Conservation (phyloP, 345 rosid genomes). For the Pistacia integerrima region DNA sequence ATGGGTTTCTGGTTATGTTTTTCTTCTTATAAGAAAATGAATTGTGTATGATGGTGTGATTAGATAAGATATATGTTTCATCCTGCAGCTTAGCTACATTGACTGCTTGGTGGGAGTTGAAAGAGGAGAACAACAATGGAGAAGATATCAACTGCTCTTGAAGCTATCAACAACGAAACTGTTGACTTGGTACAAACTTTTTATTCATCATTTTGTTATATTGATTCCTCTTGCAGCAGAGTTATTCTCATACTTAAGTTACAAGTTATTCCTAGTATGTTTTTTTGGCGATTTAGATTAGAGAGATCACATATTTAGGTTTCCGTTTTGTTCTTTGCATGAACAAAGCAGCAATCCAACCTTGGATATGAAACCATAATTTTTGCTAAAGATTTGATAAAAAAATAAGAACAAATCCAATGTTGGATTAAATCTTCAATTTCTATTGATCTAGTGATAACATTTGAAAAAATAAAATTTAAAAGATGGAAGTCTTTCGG, state of each 20-base stretch:
- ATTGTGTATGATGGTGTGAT: conserved; percentile 1
- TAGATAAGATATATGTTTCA: not conserved
- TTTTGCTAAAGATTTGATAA: not conserved
- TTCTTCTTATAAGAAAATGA: not conserved
- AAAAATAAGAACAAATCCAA: not conserved
- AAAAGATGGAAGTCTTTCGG: not conserved
- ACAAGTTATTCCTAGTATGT: not conserved
- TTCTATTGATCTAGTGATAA: not conserved
- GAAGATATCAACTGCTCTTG: conserved; percentile 48
- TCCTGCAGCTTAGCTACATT: conserved; percentile 21
- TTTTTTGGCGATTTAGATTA: not conserved
- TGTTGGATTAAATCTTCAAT: not conserved
- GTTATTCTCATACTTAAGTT: not conserved
- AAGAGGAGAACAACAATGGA: conserved; percentile 43
- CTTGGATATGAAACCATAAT: no score
- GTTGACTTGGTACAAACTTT: conserved; percentile 59
- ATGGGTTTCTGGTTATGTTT: not conserved
- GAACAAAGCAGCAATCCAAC: no score
- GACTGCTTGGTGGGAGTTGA: conserved; percentile 20
- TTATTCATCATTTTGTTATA: not conserved
- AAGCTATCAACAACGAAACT: conserved; percentile 76
- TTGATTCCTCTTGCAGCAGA: not conserved
- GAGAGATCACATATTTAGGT: not conserved
- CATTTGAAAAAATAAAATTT: not conserved
- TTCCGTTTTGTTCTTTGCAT: no score